Conservation (phyloP, 108 stramenopile genomes). For the Conticribra weissflogii region DNA sequence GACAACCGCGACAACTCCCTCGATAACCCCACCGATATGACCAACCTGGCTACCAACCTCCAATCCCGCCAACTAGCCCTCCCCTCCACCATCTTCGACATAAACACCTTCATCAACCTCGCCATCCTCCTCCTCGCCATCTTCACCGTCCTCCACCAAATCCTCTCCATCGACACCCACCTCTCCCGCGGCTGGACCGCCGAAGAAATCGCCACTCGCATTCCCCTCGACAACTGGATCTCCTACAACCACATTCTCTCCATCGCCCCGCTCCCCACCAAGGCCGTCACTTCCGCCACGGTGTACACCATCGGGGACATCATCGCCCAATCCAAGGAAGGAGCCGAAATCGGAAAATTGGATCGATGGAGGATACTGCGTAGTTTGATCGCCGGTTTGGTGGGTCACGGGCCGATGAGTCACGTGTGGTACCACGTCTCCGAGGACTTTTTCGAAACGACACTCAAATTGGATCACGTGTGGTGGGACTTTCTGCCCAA, state of each 20-base stretch:
- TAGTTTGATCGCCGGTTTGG: constrained; percentile 68
- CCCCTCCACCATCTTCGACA: constrained; percentile 14
- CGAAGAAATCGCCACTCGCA: constrained; percentile 50
- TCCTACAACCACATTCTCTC: constrained; percentile 44
- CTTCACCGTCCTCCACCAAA: constrained; percentile 23
- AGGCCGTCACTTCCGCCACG: constrained; percentile 63
- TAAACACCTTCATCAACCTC: constrained; percentile 28
- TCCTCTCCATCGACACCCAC: constrained; percentile 41
- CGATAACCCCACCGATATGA: too few relatives aligned
- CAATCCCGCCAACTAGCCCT: too few relatives aligned
- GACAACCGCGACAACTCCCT: too few relatives aligned
- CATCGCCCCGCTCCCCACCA: constrained; percentile 53
- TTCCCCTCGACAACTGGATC: constrained; percentile 57
- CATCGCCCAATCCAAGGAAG: constrained; percentile 68
- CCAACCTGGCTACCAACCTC: constrained; percentile 2
- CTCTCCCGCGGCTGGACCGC: constrained; percentile 48
- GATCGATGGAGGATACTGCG: constrained; percentile 68
- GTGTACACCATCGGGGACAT: constrained; percentile 83
- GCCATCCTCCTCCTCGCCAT: constrained; percentile 31
- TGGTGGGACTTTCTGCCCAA: constrained; percentile 78
- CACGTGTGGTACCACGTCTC: constrained; percentile 77
- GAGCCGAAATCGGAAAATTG: constrained; percentile 55
- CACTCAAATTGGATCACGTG: constrained; percentile 44
- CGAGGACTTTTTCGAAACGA: constrained; percentile 67
- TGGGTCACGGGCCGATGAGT: constrained; percentile 85